phyloP scores from a whole-genome alignment of 495 filamentous ascomycete genomes.

The Penicillium bovifimosum region DNA sequence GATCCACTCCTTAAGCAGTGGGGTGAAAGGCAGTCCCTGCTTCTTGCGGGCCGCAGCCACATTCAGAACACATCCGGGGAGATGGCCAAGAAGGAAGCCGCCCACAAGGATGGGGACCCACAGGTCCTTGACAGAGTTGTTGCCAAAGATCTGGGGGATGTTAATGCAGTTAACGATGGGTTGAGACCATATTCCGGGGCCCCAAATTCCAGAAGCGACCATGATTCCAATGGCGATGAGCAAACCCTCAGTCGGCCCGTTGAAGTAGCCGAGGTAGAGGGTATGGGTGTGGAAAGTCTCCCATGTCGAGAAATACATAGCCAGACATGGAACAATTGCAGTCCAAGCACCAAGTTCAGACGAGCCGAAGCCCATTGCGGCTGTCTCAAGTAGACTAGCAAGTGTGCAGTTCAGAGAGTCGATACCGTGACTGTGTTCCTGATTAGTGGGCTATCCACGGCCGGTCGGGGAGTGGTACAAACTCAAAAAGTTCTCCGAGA shows the following conservation, averaged over 20 bases:
- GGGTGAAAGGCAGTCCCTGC: constrained; percentile 68
- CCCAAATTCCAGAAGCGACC: constrained; percentile 78
- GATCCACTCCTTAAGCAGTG: constrained; percentile 90
- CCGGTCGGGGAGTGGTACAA: constrained; percentile 21
- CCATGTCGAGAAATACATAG: constrained; percentile 99
- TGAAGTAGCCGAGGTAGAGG: constrained; percentile 92
- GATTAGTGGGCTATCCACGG: constrained; percentile 27
- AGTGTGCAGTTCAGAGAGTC: constrained; percentile 96
- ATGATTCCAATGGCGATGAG: constrained; percentile 82
- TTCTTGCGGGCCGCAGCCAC: constrained; percentile 69
- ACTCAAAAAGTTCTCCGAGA: constrained; percentile 94
- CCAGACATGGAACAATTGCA: constrained; percentile 80
- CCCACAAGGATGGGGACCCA: constrained; percentile 75
- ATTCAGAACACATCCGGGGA: constrained; percentile 75
- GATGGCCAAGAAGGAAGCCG: constrained; percentile 71
- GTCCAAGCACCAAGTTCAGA: constrained; percentile 83
- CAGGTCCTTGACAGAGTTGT: constrained; percentile 69
- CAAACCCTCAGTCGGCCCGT: constrained; percentile 94
- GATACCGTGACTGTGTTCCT: constrained; percentile 70
- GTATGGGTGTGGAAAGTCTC: constrained; percentile 99
- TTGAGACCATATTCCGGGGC: constrained; percentile 80
- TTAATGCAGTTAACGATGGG: constrained; percentile 62
- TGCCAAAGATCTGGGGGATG: constrained; percentile 53
- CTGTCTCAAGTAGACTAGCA: constrained; percentile 79
- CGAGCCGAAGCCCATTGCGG: constrained; percentile 83